These are phyloP conservation scores for Pseudozyma sp. DNA, from an alignment of 1,284 basidiomycete species.

Conservation along the genomic window DNA sequence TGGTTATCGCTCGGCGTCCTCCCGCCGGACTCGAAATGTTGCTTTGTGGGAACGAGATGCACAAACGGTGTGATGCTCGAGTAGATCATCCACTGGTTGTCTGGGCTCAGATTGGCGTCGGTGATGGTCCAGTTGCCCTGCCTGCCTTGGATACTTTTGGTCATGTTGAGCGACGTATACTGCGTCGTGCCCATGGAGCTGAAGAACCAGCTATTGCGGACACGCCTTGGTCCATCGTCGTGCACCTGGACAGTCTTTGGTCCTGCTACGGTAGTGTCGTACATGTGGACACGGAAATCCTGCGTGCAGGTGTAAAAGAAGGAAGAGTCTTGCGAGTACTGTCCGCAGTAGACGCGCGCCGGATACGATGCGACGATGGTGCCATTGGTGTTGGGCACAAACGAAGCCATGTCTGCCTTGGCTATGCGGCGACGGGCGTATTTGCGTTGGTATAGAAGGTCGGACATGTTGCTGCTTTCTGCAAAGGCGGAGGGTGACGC, in stretches of 20 bases:
- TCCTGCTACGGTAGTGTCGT: conserved; percentile 41
- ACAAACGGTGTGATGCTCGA: conserved; percentile 72
- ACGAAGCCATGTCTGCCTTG: conserved; percentile 68
- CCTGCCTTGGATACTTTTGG: conserved; percentile 63
- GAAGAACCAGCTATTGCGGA: conserved; percentile 38
- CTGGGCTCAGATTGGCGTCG: conserved; percentile 89
- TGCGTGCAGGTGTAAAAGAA: conserved; percentile 70
- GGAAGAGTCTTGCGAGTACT: conserved; percentile 76
- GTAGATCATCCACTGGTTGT: conserved; percentile 96
- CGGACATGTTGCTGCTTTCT: conserved; percentile 34
- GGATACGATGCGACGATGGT: conserved; percentile 85
- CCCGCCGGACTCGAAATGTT: conserved; percentile 46
- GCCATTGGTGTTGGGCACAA: conserved; percentile 87
- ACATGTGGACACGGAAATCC: conserved; percentile 79
- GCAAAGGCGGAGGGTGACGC: conserved; percentile 41
- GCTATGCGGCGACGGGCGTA: conserved; percentile 68
- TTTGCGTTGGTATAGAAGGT: conserved; percentile 46
- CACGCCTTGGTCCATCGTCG: conserved; percentile 42
- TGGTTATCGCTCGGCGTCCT: conserved; percentile 50
- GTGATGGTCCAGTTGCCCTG: conserved; percentile 66
- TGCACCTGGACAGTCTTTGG: conserved; percentile 36
- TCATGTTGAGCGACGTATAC: conserved; percentile 60
- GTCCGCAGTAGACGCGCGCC: conserved; percentile 88
- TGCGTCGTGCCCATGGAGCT: conserved; percentile 70
- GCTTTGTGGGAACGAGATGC: conserved; percentile 85